Evolutionary conservation across 352 stramenopile species (phyloP).

Genomic region (Vaucheria bursata): DNA sequence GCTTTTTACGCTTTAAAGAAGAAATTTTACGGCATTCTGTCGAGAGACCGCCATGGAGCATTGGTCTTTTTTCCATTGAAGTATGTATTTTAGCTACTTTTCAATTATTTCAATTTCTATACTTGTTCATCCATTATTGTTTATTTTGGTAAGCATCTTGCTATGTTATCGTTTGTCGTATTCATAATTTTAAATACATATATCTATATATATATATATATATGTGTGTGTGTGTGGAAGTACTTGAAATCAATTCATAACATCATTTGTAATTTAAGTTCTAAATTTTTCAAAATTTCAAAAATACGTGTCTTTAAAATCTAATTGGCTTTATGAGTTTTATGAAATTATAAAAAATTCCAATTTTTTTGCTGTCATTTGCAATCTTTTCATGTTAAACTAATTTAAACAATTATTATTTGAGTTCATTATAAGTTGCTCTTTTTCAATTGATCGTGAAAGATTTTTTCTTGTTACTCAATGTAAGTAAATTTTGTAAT

Average conservation of each 20-base stretch:
- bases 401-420: too few relatives aligned
- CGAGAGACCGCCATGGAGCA: constrained; percentile 40
- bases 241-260: neutral
- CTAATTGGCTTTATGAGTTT: too few relatives aligned
- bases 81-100: neutral
- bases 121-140: neutral
- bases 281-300: too few relatives aligned
- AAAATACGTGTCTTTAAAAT: too few relatives aligned
- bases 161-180: neutral
- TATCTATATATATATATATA: too few relatives aligned
- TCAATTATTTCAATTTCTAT: neutral
- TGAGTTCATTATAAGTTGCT: too few relatives aligned
- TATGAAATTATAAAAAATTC: too few relatives aligned
- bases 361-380: too few relatives aligned
- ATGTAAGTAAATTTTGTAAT: too few relatives aligned
- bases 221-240: neutral
- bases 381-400: too few relatives aligned
- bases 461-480: too few relatives aligned
- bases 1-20: constrained; percentile 32
- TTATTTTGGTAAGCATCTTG: neutral
- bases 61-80: constrained; percentile 17
- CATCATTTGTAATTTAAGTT: neutral
- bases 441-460: too few relatives aligned
- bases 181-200: neutral
- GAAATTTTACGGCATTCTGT: constrained; percentile 36